Evolutionary conservation across 1,284 basidiomycete species (phyloP).

Genomic region (Pholiota adiposa): DNA sequence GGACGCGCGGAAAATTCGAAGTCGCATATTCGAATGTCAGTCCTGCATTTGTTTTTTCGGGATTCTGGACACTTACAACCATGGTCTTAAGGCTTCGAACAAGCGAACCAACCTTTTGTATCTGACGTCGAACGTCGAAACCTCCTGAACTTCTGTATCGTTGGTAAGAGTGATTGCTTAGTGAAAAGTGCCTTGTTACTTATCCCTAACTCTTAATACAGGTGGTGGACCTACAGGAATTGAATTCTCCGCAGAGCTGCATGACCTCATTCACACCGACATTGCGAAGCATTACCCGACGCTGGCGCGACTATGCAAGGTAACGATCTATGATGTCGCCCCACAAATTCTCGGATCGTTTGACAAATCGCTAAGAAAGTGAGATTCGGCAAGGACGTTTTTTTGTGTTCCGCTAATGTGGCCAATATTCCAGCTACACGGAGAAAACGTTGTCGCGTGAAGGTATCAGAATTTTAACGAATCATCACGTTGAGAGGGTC

Average conservation of each 20-base stretch:
- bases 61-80: too few species aligned
- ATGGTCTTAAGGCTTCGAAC: conserved; percentile 66
- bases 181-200: not conserved
- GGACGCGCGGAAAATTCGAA: conserved; percentile 82
- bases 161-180: conserved; percentile 50
- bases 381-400: conserved; percentile 24
- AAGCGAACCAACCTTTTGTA: conserved; percentile 74
- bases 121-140: conserved; percentile 68
- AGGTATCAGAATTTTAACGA: conserved; percentile 77
- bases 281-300: conserved; percentile 68
- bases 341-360: conserved; percentile 83
- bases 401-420: not conserved
- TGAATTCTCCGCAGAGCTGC: conserved; percentile 86
- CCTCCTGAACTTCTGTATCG: conserved; percentile 80
- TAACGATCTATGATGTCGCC: conserved; percentile 81
- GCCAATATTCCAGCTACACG: conserved; percentile 54
- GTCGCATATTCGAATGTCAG: conserved; percentile 75
- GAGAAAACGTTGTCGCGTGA: conserved; percentile 78
- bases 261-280: conserved; percentile 83
- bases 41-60: not conserved
- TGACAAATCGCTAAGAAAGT: conserved; percentile 72
- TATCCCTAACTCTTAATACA: conserved; percentile 25
- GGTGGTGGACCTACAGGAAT: conserved; percentile 81
- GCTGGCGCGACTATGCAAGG: conserved; percentile 66
- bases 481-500: conserved; percentile 82